Conservation (phyloP, 257 asterid species). For the Solanum pimpinellifolium region DNA sequence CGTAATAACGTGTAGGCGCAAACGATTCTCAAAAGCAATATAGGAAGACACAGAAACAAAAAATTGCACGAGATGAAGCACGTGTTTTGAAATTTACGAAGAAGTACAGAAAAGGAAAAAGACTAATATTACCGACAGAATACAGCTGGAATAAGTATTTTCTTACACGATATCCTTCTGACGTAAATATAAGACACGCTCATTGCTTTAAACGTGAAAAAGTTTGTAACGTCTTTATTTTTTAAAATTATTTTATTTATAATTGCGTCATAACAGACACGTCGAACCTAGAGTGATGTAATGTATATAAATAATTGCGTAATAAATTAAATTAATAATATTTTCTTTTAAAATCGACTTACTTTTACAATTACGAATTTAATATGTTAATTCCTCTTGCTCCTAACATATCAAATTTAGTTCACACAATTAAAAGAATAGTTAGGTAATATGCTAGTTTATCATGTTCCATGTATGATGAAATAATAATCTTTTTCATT, state of each 20-base stretch:
- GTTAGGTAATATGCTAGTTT: background rate
- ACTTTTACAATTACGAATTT: background rate
- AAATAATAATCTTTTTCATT: background rate
- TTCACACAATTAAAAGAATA: background rate
- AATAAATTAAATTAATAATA: background rate
- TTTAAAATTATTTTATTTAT: background rate
- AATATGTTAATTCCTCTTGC: background rate
- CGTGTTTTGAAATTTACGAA: background rate
- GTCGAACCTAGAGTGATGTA: background rate
- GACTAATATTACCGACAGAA: background rate
- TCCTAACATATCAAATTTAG: background rate
- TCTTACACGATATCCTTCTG: background rate
- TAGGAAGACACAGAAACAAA: background rate
- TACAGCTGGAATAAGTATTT: background rate
- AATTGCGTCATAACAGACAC: background rate
- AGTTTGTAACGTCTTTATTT: background rate
- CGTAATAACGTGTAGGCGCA: background rate
- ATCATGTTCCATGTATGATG: background rate
- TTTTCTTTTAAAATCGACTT: background rate
- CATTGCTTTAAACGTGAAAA: background rate
- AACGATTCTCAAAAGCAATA: background rate
- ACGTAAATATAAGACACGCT: background rate
- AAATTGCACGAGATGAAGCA: background rate
- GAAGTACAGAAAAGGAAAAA: background rate
- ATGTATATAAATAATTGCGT: background rate